phyloP scores from a whole-genome alignment of 192 early-diverging fungal species.

The Globomyces pollinis-pini region DNA sequence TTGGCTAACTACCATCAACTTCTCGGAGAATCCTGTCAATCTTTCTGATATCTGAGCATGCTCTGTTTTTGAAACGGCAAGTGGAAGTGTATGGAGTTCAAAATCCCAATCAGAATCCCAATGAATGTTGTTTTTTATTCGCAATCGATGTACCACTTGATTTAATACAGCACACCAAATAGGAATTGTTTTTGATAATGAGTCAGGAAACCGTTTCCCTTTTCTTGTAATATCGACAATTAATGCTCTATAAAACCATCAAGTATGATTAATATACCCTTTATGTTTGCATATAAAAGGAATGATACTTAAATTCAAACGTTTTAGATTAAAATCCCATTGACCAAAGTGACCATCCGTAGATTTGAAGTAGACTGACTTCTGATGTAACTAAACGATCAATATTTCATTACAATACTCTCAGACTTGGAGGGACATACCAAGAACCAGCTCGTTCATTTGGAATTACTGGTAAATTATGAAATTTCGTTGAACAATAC shows the following conservation, averaged over 20 bases:
- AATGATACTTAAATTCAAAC: constrained; percentile 73
- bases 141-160: constrained; percentile 12
- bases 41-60: background rate
- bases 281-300: constrained; percentile 36
- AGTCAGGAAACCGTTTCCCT: constrained; percentile 80
- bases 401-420: too few relatives aligned
- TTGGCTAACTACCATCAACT: background rate
- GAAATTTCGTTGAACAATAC: constrained; percentile 44
- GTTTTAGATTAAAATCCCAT: constrained; percentile 76
- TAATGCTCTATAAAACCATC: too few relatives aligned
- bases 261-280: too few relatives aligned
- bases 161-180: constrained; percentile 86
- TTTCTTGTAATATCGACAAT: constrained; percentile 82
- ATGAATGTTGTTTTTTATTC: too few relatives aligned
- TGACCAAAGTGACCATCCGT: constrained; percentile 84
- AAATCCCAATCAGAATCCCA: constrained; percentile 1
- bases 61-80: constrained; percentile 1
- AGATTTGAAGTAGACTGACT: constrained; percentile 85
- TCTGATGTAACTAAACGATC: constrained; percentile 26
- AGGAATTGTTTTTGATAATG: constrained; percentile 76
- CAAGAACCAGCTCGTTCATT: constrained; percentile 85
- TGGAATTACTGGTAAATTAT: constrained; percentile 53
- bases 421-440: constrained; percentile 64
- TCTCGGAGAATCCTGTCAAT: background rate
- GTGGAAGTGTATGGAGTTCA: background rate